phyloP scores from a whole-genome alignment of 257 asterid genomes.

The Nicotiana noctiflora region DNA sequence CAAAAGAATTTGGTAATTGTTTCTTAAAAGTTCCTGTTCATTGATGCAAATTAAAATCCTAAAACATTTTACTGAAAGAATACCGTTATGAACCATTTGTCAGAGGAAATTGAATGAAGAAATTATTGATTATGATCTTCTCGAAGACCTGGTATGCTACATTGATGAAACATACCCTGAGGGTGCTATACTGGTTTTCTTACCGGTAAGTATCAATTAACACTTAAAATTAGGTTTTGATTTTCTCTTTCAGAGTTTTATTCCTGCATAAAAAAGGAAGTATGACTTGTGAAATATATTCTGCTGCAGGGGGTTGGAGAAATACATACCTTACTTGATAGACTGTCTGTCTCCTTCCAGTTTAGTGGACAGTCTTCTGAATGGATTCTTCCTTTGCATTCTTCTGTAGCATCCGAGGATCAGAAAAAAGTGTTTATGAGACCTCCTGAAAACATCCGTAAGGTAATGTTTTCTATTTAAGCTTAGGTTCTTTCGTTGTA shows the following conservation, averaged over 20 bases:
- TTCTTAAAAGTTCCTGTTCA: neutral
- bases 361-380: conserved; percentile 82
- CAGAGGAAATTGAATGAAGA: conserved; percentile 93
- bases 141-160: conserved; percentile 90
- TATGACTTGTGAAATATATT: conserved; percentile 12
- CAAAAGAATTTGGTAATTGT: conserved; percentile 66
- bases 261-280: neutral
- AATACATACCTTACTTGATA: conserved; percentile 68
- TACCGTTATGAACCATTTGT: conserved; percentile 12
- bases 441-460: conserved; percentile 84
- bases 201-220: conserved; percentile 53
- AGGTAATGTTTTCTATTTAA: conserved; percentile 37
- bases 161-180: conserved; percentile 69
- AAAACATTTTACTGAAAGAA: neutral
- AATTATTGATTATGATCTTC: conserved; percentile 81
- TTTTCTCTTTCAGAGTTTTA: neutral
- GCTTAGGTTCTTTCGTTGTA: neutral
- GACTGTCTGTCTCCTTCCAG: conserved; percentile 62
- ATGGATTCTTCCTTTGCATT: conserved; percentile 94
- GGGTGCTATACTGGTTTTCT: conserved; percentile 83
- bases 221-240: neutral
- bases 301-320: conserved; percentile 83
- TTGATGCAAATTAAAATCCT: neutral
- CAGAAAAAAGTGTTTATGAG: conserved; percentile 81
- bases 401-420: conserved; percentile 90